Base-by-base conservation (phyloP, 345 rosid genomes). In the Microthlaspi erraticum region DNA sequence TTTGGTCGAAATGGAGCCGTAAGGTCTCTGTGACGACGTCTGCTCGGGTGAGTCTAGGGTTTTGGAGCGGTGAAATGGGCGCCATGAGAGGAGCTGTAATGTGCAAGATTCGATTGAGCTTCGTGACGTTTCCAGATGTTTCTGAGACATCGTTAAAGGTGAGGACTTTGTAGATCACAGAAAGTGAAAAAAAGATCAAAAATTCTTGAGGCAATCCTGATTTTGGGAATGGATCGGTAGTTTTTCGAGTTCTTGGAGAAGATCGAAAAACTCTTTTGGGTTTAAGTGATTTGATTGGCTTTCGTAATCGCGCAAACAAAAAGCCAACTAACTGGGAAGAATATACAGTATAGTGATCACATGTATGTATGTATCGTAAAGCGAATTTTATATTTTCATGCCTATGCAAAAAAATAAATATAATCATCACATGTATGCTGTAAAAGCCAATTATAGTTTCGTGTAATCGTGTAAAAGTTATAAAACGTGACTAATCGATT, bases 11-110 rank as follows among this genome's bases (percentile, higher is more conserved):
- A 26, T 54, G 68, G 90, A 57, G 75, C 68, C 41, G 13, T 79
- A 76, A 29, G 85, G 82, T 19, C 70, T 73, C 3, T 80, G 83
- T 7, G 81, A 37, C 7, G 71, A 38, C 4, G 71, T 31, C 4
- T 61, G 80, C 16, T 83, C 84, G 49, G 83, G 60, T 45, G 70
- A 12, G 59, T 83, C 85, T 65, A 73, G 78, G 72, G 83, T 36
- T 77, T 77, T 61, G 80, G 87, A 60, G 42, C 74, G 74, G 54
- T 81, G 83, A 76, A 91, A 94, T 19, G 97, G 99, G 9, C 91
- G 76, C 97, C 99, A 94, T 43, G 94, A 85, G 52, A 84, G 93
- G 73, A 94, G 93, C 81, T 91, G 95, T 68, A 83, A 70, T 32
- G 92, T 72, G 81, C 92, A 94, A 6, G 96, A 85, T 66, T 89